Evolutionary conservation across 1,139 yeast species (phyloP).

Genomic region (Yamadazyma spencermartinsiae): DNA sequence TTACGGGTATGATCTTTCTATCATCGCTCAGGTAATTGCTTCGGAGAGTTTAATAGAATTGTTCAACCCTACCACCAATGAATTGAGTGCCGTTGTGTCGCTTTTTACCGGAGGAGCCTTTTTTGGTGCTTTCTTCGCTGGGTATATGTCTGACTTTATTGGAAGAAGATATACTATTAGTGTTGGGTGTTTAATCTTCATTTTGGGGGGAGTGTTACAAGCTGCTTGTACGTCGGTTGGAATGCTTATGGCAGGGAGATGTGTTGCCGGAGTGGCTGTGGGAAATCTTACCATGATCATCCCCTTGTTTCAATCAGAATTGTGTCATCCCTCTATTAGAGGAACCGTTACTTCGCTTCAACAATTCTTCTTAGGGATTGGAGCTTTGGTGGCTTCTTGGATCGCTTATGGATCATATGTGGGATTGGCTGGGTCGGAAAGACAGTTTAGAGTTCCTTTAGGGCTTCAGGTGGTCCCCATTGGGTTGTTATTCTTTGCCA

Average conservation of each 20-base stretch:
- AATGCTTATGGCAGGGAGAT: conserved; percentile 26
- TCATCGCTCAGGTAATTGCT: conserved; percentile 27
- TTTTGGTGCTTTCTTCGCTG: conserved; percentile 25
- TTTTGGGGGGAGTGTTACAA: conserved; percentile 26
- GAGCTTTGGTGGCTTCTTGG: conserved; percentile 27
- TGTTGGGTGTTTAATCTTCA: conserved; percentile 19
- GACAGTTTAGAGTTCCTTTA: conserved; percentile 22
- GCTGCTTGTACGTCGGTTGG: conserved; percentile 20
- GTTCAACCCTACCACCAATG: conserved; percentile 21
- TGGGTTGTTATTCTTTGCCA: conserved; percentile 18
- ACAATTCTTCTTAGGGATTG: conserved; percentile 24
- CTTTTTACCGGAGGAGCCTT: conserved; percentile 31
- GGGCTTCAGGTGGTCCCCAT: conserved; percentile 23
- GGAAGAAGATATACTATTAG: conserved; percentile 23
- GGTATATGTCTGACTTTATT: conserved; percentile 18
- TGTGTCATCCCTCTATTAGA: conserved; percentile 25
- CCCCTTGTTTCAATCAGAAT: conserved; percentile 23
- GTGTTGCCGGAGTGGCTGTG: conserved; percentile 24
- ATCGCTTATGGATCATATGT: conserved; percentile 25
- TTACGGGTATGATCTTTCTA: conserved; percentile 26
- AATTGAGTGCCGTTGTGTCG: conserved; percentile 26
- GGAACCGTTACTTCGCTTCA: conserved; percentile 24
- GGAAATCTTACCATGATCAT: conserved; percentile 22
- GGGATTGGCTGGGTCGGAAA: conserved; percentile 18
- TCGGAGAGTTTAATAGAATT: conserved; percentile 19